These are phyloP conservation scores for Yamadazyma pseudoaaseri DNA, from an alignment of 1,139 yeast species.

Conservation along the genomic window DNA sequence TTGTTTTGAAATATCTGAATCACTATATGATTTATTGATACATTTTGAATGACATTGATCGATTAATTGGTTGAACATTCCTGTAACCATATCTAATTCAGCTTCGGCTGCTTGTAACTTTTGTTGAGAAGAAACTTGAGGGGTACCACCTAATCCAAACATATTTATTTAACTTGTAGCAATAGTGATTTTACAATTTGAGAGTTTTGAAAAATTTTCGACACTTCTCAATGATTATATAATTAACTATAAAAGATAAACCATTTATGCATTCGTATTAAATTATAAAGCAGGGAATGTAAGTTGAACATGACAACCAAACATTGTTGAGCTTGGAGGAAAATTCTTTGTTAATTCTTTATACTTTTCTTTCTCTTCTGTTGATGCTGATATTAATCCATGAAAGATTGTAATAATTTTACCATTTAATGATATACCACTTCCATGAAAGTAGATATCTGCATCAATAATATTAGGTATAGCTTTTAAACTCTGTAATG, in stretches of 20 bases:
- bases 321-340: conserved; percentile 24
- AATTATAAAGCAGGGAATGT: conserved; percentile 30
- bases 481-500: conserved; percentile 21
- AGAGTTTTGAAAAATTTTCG: conserved; percentile 4
- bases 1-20: conserved; percentile 76
- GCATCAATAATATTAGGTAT: conserved; percentile 29
- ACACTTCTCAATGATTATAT: conserved; percentile 1
- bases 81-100: conserved; percentile 94
- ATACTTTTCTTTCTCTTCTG: conserved; percentile 30
- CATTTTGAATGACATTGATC: conserved; percentile 92
- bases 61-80: conserved; percentile 86
- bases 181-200: conserved; percentile 1
- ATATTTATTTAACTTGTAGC: conserved; percentile 16
- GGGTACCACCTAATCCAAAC: conserved; percentile 87
- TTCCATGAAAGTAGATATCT: conserved; percentile 31
- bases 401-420: conserved; percentile 39
- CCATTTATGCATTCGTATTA: neutral
- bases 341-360: conserved; percentile 19
- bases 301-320: conserved; percentile 40
- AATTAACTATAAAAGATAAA: neutral
- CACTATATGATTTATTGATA: conserved; percentile 62
- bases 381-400: conserved; percentile 33
- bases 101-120: conserved; percentile 79
- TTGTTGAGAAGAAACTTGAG: conserved; percentile 71
- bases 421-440: conserved; percentile 34